These are phyloP conservation scores for Clonostachys solani DNA, from an alignment of 2,329 filamentous ascomycete genomes.

Conservation along the genomic window DNA sequence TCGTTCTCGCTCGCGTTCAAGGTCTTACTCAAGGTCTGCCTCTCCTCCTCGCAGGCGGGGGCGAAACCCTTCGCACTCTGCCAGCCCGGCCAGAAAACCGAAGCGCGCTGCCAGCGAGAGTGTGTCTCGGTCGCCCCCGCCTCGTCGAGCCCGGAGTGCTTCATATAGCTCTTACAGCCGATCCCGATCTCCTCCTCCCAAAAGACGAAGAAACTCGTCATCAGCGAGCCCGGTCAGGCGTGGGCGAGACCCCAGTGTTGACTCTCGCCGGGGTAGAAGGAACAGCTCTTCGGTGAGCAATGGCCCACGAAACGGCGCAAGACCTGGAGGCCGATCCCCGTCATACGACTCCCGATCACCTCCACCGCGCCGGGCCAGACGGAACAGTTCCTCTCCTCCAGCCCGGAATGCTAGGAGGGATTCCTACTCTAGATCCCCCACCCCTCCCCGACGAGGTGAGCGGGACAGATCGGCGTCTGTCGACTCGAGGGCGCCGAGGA, in stretches of 20 bases:
- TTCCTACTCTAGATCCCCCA: slow-evolving; percentile 11
- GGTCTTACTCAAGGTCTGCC: slow-evolving; percentile 26
- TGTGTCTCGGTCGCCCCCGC: slow-evolving; percentile 19
- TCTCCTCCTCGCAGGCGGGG: slow-evolving; percentile 7
- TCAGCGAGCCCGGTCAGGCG: slow-evolving; percentile 8
- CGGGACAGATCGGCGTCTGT: slow-evolving; percentile 2
- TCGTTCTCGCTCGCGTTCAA: slow-evolving; percentile 34
- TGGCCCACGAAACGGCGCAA: slow-evolving; percentile 14
- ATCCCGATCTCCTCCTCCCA: slow-evolving; percentile 18
- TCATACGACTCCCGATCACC: slow-evolving; percentile 23
- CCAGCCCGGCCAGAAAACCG: slow-evolving; percentile 19
- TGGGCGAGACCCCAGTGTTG: neutral
- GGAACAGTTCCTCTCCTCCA: slow-evolving; percentile 5
- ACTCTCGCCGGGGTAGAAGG: slow-evolving; percentile 6
- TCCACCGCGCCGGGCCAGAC: slow-evolving; percentile 10
- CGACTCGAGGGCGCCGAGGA: slow-evolving; percentile 1
- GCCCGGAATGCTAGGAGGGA: neutral
- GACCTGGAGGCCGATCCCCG: slow-evolving; percentile 18
- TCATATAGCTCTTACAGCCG: slow-evolving; percentile 24
- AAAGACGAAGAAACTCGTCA: slow-evolving; percentile 11
- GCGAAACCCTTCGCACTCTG: slow-evolving; percentile 18
- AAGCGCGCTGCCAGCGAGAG: slow-evolving; percentile 14
- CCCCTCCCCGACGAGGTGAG: slow-evolving; percentile 6
- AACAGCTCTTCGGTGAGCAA: slow-evolving; percentile 27
- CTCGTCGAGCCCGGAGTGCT: slow-evolving; percentile 16